A percentile compares a stretch with the other conserved stretches of the same genome.
Evolutionary conservation across 139 green algal genomes (phyloP).

Genomic region (Chlorella sp.): DNA sequence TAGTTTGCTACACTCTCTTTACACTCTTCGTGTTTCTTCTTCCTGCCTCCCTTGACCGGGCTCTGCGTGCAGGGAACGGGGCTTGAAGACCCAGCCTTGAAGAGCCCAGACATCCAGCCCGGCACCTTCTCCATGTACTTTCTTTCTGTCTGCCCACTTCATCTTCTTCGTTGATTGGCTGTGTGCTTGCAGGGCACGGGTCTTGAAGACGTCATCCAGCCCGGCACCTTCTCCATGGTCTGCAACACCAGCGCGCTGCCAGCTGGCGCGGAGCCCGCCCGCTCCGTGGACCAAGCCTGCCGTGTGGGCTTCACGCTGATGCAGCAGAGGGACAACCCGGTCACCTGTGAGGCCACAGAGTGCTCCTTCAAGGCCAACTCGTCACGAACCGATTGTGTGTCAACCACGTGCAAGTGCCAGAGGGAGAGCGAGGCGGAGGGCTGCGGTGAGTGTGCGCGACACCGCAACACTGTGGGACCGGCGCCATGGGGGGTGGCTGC

Average conservation of each 20-base stretch:
- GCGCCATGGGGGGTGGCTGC: neutral
- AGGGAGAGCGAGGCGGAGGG: neutral
- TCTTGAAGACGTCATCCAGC: conserved; percentile 35
- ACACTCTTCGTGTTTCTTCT: no score
- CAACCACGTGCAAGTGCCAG: conserved; percentile 51
- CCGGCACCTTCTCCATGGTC: conserved; percentile 43
- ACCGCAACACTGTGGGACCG: no score
- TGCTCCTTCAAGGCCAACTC: conserved; percentile 55
- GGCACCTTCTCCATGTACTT: no score
- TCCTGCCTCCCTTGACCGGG: no score
- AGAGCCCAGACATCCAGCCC: no score
- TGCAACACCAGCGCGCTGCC: conserved; percentile 63
- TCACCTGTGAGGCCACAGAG: conserved; percentile 43
- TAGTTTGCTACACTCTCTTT: no score
- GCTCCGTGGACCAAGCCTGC: conserved; percentile 29
- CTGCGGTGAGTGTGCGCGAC: no score
- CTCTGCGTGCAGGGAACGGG: no score
- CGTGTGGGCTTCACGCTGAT: conserved; percentile 43
- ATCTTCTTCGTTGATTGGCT: no score
- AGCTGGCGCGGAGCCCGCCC: neutral
- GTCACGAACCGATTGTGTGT: conserved; percentile 43
- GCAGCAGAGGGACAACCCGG: conserved; percentile 40
- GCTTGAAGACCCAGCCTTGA: no score
- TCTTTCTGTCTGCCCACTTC: no score
- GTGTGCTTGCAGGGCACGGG: conserved; percentile 20